Conservation (phyloP, 345 rosid genomes). For the Populus ilicifolia region DNA sequence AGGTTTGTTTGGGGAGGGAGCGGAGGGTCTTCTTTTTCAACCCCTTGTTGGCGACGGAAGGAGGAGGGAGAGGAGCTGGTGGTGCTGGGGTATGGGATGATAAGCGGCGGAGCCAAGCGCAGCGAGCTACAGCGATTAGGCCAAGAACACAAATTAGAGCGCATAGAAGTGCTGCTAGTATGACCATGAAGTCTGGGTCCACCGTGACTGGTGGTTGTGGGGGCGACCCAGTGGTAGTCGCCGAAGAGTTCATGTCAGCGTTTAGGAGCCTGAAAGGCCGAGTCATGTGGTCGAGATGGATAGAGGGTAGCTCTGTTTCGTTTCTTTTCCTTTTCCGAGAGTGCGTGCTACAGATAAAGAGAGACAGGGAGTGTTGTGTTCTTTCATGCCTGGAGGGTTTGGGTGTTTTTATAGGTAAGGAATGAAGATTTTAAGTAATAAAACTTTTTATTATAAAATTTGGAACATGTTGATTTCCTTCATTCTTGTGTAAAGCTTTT, state of each 20-base stretch:
- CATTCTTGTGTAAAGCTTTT: neutral
- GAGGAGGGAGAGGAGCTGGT: conserved; percentile 15
- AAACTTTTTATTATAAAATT: neutral
- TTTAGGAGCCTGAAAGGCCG: conserved; percentile 55
- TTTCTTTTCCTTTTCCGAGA: neutral
- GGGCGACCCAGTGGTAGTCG: conserved; percentile 13
- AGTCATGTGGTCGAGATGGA: conserved; percentile 48
- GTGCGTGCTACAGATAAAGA: neutral
- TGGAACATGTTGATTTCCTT: neutral
- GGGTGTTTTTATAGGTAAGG: neutral
- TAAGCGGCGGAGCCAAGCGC: conserved; percentile 86
- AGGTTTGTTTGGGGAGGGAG: conserved; percentile 61
- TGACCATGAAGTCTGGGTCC: conserved; percentile 70
- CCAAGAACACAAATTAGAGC: conserved; percentile 82
- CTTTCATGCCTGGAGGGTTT: neutral
- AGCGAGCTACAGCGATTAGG: conserved; percentile 73
- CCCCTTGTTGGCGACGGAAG: conserved; percentile 66
- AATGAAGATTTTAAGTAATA: no score
- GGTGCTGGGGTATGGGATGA: conserved; percentile 28
- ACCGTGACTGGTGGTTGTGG: conserved; percentile 24
- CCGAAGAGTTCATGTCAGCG: conserved; percentile 44
- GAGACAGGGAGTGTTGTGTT: neutral
- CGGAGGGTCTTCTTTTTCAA: conserved; percentile 75
- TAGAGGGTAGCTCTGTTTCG: conserved; percentile 4
- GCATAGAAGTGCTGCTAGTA: conserved; percentile 86